phyloP scores from a whole-genome alignment of 2,329 filamentous ascomycete species.

The Grosmannia clavigera region DNA sequence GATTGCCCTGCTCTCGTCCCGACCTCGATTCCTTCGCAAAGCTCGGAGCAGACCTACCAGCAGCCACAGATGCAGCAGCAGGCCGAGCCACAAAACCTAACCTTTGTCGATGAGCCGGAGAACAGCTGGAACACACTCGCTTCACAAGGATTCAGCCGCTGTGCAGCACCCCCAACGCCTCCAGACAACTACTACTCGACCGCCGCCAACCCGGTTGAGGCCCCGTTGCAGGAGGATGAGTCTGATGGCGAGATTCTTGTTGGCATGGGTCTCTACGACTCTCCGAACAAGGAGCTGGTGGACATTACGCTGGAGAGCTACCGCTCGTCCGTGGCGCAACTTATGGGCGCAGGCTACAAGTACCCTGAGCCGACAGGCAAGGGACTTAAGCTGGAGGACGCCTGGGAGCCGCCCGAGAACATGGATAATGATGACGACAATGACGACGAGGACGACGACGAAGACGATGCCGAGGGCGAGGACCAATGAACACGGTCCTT shows the following conservation, averaged over 20 bases:
- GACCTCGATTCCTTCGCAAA: neutral
- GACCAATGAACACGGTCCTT: neutral
- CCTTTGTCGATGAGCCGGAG: neutral
- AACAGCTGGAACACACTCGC: constrained; percentile 8
- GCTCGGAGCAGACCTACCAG: neutral
- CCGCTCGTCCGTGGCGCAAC: constrained; percentile 38
- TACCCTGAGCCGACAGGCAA: constrained; percentile 45
- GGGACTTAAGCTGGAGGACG: constrained; percentile 70
- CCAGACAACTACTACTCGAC: constrained; percentile 40
- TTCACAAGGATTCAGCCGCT: constrained; percentile 18
- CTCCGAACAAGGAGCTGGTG: constrained; percentile 44
- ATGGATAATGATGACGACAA: constrained; percentile 45
- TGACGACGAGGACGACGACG: constrained; percentile 22
- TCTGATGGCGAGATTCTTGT: constrained; percentile 57
- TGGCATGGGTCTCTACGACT: constrained; percentile 73
- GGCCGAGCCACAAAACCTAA: neutral
- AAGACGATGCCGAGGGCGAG: neutral
- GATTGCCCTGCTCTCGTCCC: constrained; percentile 11
- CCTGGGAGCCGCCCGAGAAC: constrained; percentile 57
- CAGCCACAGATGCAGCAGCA: neutral
- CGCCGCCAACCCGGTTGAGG: constrained; percentile 33
- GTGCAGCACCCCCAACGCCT: constrained; percentile 43
- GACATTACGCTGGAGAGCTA: constrained; percentile 42
- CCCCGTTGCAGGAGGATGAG: constrained; percentile 38
- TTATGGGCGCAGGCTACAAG: constrained; percentile 39